A percentile compares a stretch with the other conserved stretches of the same genome.
These are phyloP conservation scores for Aspergillus glaucus DNA, from an alignment of 2,329 filamentous ascomycete species.

Conservation along the genomic window DNA sequence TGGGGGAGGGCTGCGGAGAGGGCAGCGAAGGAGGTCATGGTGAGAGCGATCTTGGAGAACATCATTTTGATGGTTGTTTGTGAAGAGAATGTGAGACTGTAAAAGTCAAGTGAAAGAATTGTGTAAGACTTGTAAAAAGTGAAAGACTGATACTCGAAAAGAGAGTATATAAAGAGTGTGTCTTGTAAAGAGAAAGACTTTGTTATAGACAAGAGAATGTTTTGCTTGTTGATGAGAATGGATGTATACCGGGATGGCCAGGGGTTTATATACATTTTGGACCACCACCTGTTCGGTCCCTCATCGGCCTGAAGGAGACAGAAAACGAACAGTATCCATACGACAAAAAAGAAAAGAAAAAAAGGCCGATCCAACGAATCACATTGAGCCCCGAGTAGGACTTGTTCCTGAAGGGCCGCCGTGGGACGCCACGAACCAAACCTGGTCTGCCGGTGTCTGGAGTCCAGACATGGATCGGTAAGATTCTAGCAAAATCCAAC, in stretches of 20 bases:
- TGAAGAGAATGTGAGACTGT: background rate
- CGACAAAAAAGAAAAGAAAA: constrained; percentile 4
- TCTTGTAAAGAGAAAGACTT: constrained; percentile 6
- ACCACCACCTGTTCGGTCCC: too few species aligned
- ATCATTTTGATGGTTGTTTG: constrained; percentile 18
- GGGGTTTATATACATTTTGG: constrained; percentile 3
- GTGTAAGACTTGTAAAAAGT: background rate
- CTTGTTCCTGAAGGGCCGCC: too few species aligned
- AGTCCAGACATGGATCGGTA: too few species aligned
- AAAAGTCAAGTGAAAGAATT: background rate
- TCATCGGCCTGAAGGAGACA: background rate
- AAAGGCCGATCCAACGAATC: background rate
- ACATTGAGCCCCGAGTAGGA: too few species aligned
- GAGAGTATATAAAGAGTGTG: background rate
- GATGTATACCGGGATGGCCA: background rate
- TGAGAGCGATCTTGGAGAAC: constrained; percentile 25
- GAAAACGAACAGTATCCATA: background rate
- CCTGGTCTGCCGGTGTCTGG: too few species aligned
- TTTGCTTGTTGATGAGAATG: constrained; percentile 9
- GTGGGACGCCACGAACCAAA: too few species aligned
- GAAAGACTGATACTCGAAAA: constrained; percentile 3
- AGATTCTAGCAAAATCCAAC: too few species aligned
- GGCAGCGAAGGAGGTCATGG: constrained; percentile 24
- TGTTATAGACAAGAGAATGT: constrained; percentile 12
- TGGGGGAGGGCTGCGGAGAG: constrained; percentile 26